Base-by-base conservation (phyloP, 2,329 filamentous ascomycete species). In the Aspergillus sojae region DNA sequence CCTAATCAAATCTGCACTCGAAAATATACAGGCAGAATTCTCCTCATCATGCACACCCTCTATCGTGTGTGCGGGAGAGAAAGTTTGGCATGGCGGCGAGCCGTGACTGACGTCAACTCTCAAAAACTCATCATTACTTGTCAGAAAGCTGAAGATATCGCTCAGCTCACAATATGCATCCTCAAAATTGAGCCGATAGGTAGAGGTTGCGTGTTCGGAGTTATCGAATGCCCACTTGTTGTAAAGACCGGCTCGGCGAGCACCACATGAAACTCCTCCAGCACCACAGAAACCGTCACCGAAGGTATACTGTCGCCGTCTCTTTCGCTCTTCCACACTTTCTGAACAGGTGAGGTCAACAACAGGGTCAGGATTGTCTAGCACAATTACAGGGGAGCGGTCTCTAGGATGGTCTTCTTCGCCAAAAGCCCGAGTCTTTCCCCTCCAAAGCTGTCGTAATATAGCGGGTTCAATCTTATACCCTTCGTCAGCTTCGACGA, bases 61-160 rank as follows among this genome's bases (percentile, higher is more conserved):
- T 0, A 83, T 74, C 0, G 91, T 94, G 63, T 96, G 89, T 0
- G 89, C 90, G 0, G 88, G 86, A 0, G 91, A 94, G 74, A 89
- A 94, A 2, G 85, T 87, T 68, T 94, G 91, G 61, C 93, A 96
- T 0, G 92, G 92, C 0, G 91, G 91, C 0, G 90, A 93, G 0
- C 93, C 77, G 67, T 96, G 92, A 0, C 92, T 78, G 1, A 94
- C 79, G 68, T 95, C 91, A 0, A 89, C 85, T 4, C 80, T 79
- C 10, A 82, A 66, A 2, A 75, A 72, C 0, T 77, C 67, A 0
- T 65, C 28, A 3, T 68, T 46, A 10, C 74, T 75, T 0, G 74
- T 75, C 5, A 81, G 62, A 30, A 82, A 78, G 6, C 82, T 69
- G 53, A 84, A 83, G 0, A 91, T 79, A 0, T 80, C 74, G 0